A percentile compares a stretch with the other conserved stretches of the same genome.
Conservation (phyloP, 1,139 yeast species). For the Candida tropicalis region DNA sequence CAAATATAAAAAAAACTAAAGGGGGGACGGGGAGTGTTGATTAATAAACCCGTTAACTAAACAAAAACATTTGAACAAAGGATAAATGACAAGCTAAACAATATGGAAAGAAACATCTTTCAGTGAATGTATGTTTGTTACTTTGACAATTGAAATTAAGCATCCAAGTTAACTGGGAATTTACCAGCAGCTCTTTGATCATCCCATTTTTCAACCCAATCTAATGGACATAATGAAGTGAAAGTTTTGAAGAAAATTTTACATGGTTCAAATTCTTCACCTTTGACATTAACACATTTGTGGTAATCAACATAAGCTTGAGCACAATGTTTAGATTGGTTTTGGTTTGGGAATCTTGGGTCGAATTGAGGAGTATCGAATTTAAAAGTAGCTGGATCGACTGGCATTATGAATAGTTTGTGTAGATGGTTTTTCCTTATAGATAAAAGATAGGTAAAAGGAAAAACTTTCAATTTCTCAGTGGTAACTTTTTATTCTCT, state of each 20-base stretch:
- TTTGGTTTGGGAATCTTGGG: constrained; percentile 94
- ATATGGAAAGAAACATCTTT: neutral
- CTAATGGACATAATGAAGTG: constrained; percentile 87
- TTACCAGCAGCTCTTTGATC: constrained; percentile 78
- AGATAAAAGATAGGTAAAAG: neutral
- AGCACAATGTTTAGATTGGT: constrained; percentile 98
- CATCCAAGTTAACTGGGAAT: constrained; percentile 45
- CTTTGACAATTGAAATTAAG: constrained; percentile 9
- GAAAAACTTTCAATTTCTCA: neutral
- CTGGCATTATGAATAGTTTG: constrained; percentile 32
- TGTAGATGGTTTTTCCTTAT: too few species aligned
- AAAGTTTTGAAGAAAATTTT: constrained; percentile 90
- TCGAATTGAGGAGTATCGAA: constrained; percentile 86
- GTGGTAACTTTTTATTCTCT: neutral
- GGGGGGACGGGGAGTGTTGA: too few species aligned
- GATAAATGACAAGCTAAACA: neutral
- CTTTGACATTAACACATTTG: constrained; percentile 95
- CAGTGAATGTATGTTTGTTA: neutral
- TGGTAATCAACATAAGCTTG: constrained; percentile 97
- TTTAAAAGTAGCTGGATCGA: constrained; percentile 51
- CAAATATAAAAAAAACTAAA: neutral
- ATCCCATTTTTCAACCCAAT: constrained; percentile 96
- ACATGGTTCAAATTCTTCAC: constrained; percentile 98
- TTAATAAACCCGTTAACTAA: too few species aligned
- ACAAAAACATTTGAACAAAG: neutral